phyloP scores from a whole-genome alignment of 306 rosid genomes.

The Citrullus colocynthis region DNA sequence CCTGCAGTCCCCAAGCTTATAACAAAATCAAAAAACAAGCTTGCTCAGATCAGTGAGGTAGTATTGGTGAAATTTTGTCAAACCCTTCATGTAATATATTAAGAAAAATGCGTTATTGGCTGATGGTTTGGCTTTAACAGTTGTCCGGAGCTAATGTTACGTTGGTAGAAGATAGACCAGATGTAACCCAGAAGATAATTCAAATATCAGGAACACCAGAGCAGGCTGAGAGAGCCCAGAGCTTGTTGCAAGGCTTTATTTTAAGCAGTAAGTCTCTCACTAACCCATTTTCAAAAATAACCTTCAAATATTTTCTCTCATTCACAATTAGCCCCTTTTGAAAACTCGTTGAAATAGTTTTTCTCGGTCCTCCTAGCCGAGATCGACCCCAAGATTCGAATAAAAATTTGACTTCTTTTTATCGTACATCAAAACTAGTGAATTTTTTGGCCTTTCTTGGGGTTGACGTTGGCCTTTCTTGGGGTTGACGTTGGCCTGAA shows the following conservation, averaged over 20 bases:
- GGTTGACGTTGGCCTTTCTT: no score
- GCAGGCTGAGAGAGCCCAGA: constrained; percentile 96
- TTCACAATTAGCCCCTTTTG: no score
- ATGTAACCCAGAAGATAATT: constrained; percentile 58
- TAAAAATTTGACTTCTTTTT: no score
- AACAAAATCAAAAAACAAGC: constrained; percentile 86
- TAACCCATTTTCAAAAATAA: not conserved
- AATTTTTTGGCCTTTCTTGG: no score
- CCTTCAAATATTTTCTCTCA: no score
- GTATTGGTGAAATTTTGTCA: constrained; percentile 7
- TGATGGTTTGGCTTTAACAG: constrained; percentile 26
- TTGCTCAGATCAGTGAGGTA: constrained; percentile 92
- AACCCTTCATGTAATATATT: not conserved
- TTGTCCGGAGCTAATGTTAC: constrained; percentile 91
- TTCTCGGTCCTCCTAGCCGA: no score
- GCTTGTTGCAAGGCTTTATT: constrained; percentile 95
- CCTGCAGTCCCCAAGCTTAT: constrained; percentile 82
- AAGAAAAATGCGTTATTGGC: not conserved
- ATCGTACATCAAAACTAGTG: no score
- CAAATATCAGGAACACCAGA: constrained; percentile 92
- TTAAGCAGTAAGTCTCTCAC: constrained; percentile 69
- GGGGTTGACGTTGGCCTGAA: no score
- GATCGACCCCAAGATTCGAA: no score
- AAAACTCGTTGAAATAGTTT: no score
- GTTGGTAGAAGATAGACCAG: constrained; percentile 77